Base-by-base conservation (phyloP, 805 yeast genomes). In the Candida insectalens region DNA sequence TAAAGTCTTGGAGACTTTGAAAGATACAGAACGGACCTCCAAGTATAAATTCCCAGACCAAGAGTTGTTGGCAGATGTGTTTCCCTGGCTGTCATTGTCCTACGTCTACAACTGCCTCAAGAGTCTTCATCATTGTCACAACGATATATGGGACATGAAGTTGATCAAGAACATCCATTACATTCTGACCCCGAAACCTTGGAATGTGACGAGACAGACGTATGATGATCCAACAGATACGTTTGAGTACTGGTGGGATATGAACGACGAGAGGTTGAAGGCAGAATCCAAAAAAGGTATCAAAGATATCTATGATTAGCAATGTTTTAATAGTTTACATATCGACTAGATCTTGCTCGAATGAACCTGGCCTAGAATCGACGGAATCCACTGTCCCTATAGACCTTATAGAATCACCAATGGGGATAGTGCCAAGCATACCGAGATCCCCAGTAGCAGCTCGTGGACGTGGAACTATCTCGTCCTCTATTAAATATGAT, bases 11-110 rank as follows among this genome's bases (percentile, higher is more conserved):
- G 46, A 47, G 0, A 65, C 68, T 10, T 51, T 74, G 36, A 38
- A 49, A n/a, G 49, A 57, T 28, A 60, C 68, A 2, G 44, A 45
- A 5, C 51, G 51, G 32, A 65, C 69, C 7, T 40, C 52, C 16
- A 48, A 43, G 37, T 74, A 74, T 47, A 67, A 62, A 29, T 74
- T 74, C 49, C 75, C 79, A 2, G 81, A 74, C 51, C 81, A 74
- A 51, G 67, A 71, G 5, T 49, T 74, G 30, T 49, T 74, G 13
- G 62, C 73, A 4, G 81, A 74, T 43, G 69, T 74, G 18, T 74
- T 74, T 41, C 49, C 57, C 29, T 74, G 81, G 81, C 45, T 69
- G 6, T 64, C 72, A 7, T 47, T 74, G 28, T 62, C 74, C 3
- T 71, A 65, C 52, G 63, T 58, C 39, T 74, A 74, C 51, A 74